These are phyloP conservation scores for Aspergillus fumigatiaffinis DNA, from an alignment of 2,329 filamentous ascomycete genomes.

Conservation along the genomic window DNA sequence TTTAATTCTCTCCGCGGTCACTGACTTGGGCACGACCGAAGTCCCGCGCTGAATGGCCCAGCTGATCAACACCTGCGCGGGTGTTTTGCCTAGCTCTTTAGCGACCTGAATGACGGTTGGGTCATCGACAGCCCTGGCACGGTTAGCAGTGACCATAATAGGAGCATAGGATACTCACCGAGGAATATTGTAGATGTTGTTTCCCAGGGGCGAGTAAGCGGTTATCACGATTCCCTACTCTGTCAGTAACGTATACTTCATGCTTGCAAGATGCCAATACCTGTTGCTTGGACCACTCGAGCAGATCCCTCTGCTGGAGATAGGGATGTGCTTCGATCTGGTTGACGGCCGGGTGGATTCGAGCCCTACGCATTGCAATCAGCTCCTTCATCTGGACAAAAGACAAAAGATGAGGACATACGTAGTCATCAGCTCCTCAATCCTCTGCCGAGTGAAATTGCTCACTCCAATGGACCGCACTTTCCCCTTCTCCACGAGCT, in stretches of 20 bases:
- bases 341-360: constrained; percentile 24
- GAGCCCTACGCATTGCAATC: constrained; percentile 6
- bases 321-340: constrained; percentile 21
- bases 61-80: constrained; percentile 11
- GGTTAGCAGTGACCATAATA: background rate
- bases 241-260: background rate
- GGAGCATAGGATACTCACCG: constrained; percentile 1
- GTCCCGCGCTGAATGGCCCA: constrained; percentile 16
- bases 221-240: constrained; percentile 44
- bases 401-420: background rate
- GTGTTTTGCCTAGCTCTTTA: constrained; percentile 7
- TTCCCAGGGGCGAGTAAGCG: constrained; percentile 48
- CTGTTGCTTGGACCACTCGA: constrained; percentile 4
- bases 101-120: constrained; percentile 10
- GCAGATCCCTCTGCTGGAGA: constrained; percentile 25
- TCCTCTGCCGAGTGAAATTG: constrained; percentile 55
- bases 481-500: constrained; percentile 51
- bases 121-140: constrained; percentile 10
- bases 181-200: constrained; percentile 23
- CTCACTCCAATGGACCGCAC: constrained; percentile 67
- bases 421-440: constrained; percentile 36
- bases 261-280: too few relatives aligned
- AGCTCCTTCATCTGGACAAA: background rate
- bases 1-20: constrained; percentile 11
- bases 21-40: constrained; percentile 13